Percentiles rank a stretch among this genome's conserved stretches.
These are phyloP conservation scores for Trichosporon sp. DNA, from an alignment of 1,284 basidiomycete species.

Conservation along the genomic window DNA sequence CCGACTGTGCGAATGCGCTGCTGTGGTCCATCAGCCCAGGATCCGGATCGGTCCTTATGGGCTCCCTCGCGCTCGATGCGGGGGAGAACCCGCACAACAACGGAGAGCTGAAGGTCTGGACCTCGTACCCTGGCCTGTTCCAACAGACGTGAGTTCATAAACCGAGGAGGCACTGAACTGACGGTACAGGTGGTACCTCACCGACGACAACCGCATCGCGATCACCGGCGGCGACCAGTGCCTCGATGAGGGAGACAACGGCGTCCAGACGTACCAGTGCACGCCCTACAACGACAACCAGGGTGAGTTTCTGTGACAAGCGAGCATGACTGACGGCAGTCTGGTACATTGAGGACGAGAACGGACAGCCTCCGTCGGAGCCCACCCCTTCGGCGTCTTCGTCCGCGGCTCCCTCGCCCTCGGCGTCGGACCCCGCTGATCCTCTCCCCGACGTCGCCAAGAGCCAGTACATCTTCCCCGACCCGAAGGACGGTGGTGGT, in stretches of 20 bases:
- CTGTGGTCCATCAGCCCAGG: not conserved
- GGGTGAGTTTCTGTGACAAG: not conserved
- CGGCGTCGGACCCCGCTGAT: not conserved
- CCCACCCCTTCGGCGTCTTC: not conserved
- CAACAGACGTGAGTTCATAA: constrained; percentile 18
- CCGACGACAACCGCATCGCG: constrained; percentile 26
- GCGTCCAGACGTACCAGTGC: constrained; percentile 21
- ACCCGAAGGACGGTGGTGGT: not conserved
- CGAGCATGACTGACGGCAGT: not conserved
- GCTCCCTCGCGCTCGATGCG: constrained; percentile 24
- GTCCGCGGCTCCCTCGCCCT: not conserved
- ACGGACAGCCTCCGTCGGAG: not conserved
- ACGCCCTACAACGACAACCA: constrained; percentile 16
- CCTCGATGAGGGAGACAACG: constrained; percentile 16
- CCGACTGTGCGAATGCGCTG: not conserved
- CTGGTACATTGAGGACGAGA: not conserved
- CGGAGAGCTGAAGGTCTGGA: constrained; percentile 21
- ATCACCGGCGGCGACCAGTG: constrained; percentile 25
- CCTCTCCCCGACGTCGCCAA: not conserved
- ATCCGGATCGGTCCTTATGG: not conserved
- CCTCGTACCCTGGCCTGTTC: constrained; percentile 13
- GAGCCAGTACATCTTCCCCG: not conserved
- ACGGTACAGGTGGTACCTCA: not conserved
- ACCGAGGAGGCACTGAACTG: not conserved
- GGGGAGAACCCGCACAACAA: constrained; percentile 19